Conservation (phyloP, 2,329 filamentous ascomycete genomes). For the Alternaria sp. region DNA sequence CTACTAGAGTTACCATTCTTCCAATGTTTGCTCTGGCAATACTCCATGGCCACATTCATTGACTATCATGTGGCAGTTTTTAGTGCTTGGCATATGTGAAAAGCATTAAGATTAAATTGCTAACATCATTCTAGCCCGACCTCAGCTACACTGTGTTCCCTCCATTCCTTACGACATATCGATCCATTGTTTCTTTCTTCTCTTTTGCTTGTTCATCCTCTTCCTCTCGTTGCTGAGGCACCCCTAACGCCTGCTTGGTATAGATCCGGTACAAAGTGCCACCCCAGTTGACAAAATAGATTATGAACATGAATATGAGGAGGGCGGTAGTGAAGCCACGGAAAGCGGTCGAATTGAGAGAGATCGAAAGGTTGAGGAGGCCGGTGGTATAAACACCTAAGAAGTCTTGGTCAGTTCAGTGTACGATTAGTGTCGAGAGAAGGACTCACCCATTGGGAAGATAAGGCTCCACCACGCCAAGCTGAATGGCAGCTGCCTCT, state of each 20-base stretch:
- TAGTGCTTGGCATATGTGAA: not conserved
- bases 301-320: constrained; percentile 22
- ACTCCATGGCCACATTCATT: not conserved
- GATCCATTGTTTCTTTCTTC: constrained; percentile 7
- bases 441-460: constrained; percentile 27
- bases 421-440: not conserved
- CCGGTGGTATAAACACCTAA: constrained; percentile 25
- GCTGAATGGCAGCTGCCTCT: constrained; percentile 23
- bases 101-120: not conserved
- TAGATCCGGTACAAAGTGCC: constrained; percentile 22
- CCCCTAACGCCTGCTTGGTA: constrained; percentile 22
- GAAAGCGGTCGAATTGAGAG: constrained; percentile 26
- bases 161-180: not conserved
- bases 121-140: not conserved
- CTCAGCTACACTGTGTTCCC: not conserved
- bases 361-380: constrained; percentile 25
- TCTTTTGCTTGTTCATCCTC: constrained; percentile 22
- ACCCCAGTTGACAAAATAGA: constrained; percentile 28
- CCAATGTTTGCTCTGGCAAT: not conserved
- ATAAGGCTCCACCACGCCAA: constrained; percentile 31
- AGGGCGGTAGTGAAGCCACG: constrained; percentile 23
- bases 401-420: not conserved
- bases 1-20: not conserved
- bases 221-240: constrained; percentile 28
- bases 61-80: not conserved